These are phyloP conservation scores for Trichomonas tenax DNA, from an alignment of 208 protist species.

Conservation along the genomic window DNA sequence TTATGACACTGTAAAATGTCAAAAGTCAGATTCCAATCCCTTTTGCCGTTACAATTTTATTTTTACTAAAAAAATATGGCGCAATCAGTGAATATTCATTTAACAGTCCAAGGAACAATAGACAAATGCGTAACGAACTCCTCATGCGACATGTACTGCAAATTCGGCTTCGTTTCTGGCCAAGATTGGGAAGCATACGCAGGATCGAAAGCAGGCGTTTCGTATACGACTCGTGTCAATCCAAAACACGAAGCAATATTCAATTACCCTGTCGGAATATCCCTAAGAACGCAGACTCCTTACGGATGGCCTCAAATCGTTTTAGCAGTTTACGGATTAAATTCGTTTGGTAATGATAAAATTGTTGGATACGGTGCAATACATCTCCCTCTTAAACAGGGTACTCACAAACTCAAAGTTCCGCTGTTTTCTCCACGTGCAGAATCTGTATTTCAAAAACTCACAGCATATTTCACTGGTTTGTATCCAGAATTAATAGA, in stretches of 20 bases:
- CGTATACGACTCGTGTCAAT: background rate
- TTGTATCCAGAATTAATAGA: constrained; percentile 26
- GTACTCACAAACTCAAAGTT: background rate
- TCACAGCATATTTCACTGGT: constrained; percentile 16
- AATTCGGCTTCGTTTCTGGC: background rate
- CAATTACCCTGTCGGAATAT: constrained; percentile 24
- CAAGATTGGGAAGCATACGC: background rate
- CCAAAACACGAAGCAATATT: background rate
- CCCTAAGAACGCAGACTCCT: background rate
- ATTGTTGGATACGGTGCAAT: constrained; percentile 27
- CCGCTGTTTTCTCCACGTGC: constrained; percentile 15
- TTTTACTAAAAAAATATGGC: background rate
- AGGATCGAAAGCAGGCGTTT: background rate
- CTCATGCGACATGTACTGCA: background rate
- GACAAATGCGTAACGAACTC: background rate
- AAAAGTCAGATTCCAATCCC: too few species aligned
- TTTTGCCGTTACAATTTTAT: too few species aligned
- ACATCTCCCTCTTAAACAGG: constrained; percentile 22
- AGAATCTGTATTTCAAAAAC: background rate
- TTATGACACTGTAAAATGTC: too few species aligned
- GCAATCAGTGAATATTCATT: background rate
- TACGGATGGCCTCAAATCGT: constrained; percentile 30
- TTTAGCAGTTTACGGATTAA: constrained; percentile 30
- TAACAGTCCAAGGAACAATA: background rate
- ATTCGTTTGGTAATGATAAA: constrained; percentile 28